Conservation (phyloP, 805 yeast genomes). For the Ogataea neopini region DNA sequence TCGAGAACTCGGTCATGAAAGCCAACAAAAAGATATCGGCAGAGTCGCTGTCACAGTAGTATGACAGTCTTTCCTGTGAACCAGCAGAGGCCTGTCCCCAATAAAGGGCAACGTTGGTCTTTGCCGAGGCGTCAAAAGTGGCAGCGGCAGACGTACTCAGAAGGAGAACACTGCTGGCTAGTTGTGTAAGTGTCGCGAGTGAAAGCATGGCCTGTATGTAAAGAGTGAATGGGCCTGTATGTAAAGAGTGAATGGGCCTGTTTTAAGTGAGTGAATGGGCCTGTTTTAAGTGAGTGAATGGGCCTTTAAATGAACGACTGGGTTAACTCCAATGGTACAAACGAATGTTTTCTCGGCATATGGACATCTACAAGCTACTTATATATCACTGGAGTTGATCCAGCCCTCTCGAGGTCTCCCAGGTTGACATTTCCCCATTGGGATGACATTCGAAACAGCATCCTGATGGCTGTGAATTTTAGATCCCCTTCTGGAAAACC, state of each 20-base stretch:
- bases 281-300: not conserved
- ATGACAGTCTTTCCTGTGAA: constrained; percentile 44
- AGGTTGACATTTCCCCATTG: not conserved
- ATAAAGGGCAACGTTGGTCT: constrained; percentile 70
- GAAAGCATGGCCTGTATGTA: constrained; percentile 5
- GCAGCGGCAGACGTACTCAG: constrained; percentile 14
- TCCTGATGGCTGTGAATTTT: not conserved
- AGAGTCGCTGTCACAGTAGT: constrained; percentile 66
- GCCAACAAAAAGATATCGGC: constrained; percentile 75
- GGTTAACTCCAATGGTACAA: too few species aligned
- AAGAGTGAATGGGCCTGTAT: constrained; percentile 4
- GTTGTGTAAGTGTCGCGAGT: constrained; percentile 10
- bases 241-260: constrained; percentile 4
- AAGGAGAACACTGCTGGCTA: constrained; percentile 17
- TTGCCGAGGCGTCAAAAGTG: constrained; percentile 40
- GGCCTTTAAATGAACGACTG: not conserved
- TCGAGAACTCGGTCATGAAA: constrained; percentile 65
- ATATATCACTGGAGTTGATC: too few species aligned
- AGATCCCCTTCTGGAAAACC: not conserved
- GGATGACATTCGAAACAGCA: not conserved
- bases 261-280: not conserved
- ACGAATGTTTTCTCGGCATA: not conserved
- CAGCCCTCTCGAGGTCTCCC: too few species aligned
- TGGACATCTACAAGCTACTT: not conserved
- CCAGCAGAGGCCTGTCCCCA: constrained; percentile 92